Evolutionary conservation across 139 green algal genomes (phyloP), one percentile per base, ranked within the genome.

Genomic region (Eudorina sp.): DNA sequence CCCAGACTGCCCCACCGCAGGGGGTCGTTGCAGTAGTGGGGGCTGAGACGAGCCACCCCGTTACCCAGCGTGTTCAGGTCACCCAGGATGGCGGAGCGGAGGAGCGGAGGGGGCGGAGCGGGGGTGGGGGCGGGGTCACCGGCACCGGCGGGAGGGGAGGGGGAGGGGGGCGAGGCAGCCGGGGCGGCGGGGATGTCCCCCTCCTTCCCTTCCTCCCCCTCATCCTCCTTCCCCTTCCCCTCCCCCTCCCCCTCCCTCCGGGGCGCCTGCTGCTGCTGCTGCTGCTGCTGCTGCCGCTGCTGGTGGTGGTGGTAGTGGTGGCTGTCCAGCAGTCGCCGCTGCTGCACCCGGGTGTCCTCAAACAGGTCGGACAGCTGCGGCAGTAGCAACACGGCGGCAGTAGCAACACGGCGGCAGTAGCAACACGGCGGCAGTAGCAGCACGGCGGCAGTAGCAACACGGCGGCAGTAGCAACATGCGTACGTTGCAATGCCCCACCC

Each of bases 21-120:
- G 46, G 66, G 79, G 88, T 98, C 96, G 43, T 58, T 92, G 92
- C 95, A 98, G 90, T 97, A 97, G 51, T 95, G 89, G 55, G 94
- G 93, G 0, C 79, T 76, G 3, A 98, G 84, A 6, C 96, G 92
- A 1, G 95, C 96, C n/a, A 98, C 87, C 46, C 93, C 92, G 75
- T 98, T 95, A 21, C 89, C 96, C 92, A 98, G 95, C 34, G 96
- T 98, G 90, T 98, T 98, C 23, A 98, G 90, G 80, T 98, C 96
- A 3, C 95, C 96, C 40, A 97, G 43, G 21, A 98, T 93, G 8
- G 93, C 93, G 58, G 76, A 38, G 0, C 34, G n/a, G 14, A 81
- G 73, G 13, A 68, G 90, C 23, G 84, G 79, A 13, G 77, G 70
- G 27, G 53, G 34, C 16, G 90, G 34, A 79, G 83, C 11, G 80